Conservation (phyloP, 805 yeast genomes). For the Lachancea kluyveri region DNA sequence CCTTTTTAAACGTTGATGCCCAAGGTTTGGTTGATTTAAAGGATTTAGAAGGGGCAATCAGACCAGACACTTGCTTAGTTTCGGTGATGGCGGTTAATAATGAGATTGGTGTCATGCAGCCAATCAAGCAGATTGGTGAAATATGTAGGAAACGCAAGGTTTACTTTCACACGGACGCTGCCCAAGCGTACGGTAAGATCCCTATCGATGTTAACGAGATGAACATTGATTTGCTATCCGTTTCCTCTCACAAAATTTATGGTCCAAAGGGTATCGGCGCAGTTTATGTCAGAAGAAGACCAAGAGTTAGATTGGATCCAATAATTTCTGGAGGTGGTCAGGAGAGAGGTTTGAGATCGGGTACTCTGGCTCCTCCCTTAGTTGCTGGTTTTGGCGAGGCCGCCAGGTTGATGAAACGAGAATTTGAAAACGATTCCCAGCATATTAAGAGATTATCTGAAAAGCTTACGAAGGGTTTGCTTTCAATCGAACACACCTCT, state of each 20-base stretch:
- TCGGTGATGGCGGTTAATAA: conserved; percentile 97
- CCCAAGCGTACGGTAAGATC: conserved; percentile 95
- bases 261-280: conserved; percentile 99
- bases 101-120: conserved; percentile 97
- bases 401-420: conserved; percentile 72
- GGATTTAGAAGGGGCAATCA: conserved; percentile 71
- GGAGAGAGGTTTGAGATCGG: conserved; percentile 95
- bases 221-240: conserved; percentile 89
- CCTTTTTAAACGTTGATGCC: conserved; percentile 76
- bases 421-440: conserved; percentile 63
- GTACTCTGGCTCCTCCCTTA: conserved; percentile 95
- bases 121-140: conserved; percentile 86
- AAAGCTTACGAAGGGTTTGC: conserved; percentile 64
- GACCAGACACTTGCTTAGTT: conserved; percentile 86
- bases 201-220: conserved; percentile 86
- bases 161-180: conserved; percentile 96
- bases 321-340: conserved; percentile 97
- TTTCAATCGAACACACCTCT: conserved; percentile 81
- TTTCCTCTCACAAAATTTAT: conserved; percentile 92
- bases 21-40: conserved; percentile 79
- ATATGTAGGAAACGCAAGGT: conserved; percentile 83
- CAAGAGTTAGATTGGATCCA: conserved; percentile 95
- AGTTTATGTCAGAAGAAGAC: conserved; percentile 90
- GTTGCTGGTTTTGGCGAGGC: conserved; percentile 98
- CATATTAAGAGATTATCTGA: conserved; percentile 69